Evolutionary conservation across 129 eudicot genomes (phyloP), one percentile per base, ranked within the genome.

Genomic region (Logfia minima): DNA sequence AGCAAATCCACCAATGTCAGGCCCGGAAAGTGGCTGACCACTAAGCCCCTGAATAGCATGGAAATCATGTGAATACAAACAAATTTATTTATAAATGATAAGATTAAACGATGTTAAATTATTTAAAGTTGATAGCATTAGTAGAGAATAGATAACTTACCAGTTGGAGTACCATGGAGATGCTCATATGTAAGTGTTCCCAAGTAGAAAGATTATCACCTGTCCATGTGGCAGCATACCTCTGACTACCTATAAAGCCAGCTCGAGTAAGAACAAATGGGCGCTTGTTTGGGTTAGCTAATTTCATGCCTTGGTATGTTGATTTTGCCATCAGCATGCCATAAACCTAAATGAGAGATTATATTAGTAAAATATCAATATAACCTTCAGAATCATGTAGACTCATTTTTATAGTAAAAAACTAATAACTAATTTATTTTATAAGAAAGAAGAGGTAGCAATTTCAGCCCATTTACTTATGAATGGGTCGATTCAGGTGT

Each of bases 191-290:
- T 72, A 94, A 82, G 83, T 91, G 98, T 82, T 91, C 97, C 98
- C 98, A 94, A 28, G 98, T 89, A 6, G 98, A 94, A 41, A 94
- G 89, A 82, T 94, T 94, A 82, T 94, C 98, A 32, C 98, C 98
- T 22, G 98, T 91, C 98, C 98, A 91, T n/a, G 98, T 94, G 32
- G 98, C 97, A 73, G 96, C 97, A 75, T 89, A 89, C 84, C 97
- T 89, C 77, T 94, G 98, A 84, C 97, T 89, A 67, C 98, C 98
- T 56, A 89, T 83, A 80, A 87, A 94, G 66, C 98, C 98, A 53
- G 97, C 98, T 85, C 98, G 89, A n/a, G 98, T 86, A 18, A 94
- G 92, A 77, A 94, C 97, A 91, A 91, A 94, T 3, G 98, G 97
- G 5, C 98, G 97, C 75, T 83, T 94, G 72, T 85, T 79, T 45